Evolutionary conservation across 2,329 filamentous ascomycete genomes (phyloP).

Genomic region (Phaeosphaeria sp.): DNA sequence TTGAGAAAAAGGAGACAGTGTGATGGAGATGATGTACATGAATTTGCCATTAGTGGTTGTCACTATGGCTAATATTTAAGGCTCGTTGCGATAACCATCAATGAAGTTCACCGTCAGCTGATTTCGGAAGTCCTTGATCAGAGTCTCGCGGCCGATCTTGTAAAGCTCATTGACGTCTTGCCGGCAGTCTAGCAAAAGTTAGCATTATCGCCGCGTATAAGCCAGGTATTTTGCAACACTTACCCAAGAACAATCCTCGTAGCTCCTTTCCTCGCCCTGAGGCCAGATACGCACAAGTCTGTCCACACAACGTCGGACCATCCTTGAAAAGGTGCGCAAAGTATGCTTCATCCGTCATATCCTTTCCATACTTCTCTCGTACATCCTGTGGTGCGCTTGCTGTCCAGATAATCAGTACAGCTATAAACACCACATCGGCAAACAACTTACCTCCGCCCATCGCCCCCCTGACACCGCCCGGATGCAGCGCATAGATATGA

Average conservation of each 20-base stretch:
- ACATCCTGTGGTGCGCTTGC: slow-evolving; percentile 30
- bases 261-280: slow-evolving; percentile 36
- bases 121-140: slow-evolving; percentile 37
- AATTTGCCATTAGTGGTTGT: not conserved
- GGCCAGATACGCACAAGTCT: slow-evolving; percentile 39
- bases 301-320: slow-evolving; percentile 33
- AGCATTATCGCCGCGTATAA: not conserved
- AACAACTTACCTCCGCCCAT: slow-evolving; percentile 35
- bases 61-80: slow-evolving; percentile 10
- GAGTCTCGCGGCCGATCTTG: slow-evolving; percentile 27
- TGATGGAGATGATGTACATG: slow-evolving; percentile 6
- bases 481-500: slow-evolving; percentile 40
- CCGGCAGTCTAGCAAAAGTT: slow-evolving; percentile 28
- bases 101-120: slow-evolving; percentile 38
- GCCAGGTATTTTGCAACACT: not conserved
- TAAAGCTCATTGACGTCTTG: slow-evolving; percentile 35
- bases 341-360: slow-evolving; percentile 31
- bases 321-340: slow-evolving; percentile 38
- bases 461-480: slow-evolving; percentile 33
- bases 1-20: slow-evolving; percentile 35
- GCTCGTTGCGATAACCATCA: slow-evolving; percentile 39
- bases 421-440: not conserved
- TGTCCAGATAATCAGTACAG: slow-evolving; percentile 11
- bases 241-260: slow-evolving; percentile 35
- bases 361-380: slow-evolving; percentile 32